These are phyloP conservation scores for Ilyonectria mors-panacis DNA, from an alignment of 2,329 filamentous ascomycete genomes.

Conservation along the genomic window DNA sequence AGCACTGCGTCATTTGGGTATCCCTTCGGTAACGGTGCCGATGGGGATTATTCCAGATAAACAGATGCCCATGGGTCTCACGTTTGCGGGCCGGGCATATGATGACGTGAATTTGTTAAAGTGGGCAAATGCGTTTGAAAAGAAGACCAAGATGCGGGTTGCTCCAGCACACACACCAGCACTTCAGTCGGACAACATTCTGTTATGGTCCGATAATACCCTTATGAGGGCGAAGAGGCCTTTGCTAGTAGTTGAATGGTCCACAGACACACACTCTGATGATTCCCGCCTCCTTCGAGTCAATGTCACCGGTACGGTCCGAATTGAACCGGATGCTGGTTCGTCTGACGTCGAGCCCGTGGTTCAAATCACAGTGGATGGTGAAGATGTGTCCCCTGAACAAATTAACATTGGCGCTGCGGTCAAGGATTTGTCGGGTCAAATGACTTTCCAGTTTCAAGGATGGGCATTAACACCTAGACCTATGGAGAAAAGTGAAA, in stretches of 20 bases:
- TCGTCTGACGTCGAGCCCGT: not conserved
- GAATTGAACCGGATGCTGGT: not conserved
- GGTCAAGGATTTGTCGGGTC: not conserved
- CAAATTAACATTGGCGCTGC: not conserved
- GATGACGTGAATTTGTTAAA: constrained; percentile 15
- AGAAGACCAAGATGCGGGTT: constrained; percentile 18
- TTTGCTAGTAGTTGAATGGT: not conserved
- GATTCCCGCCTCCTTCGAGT: not conserved
- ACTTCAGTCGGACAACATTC: constrained; percentile 18
- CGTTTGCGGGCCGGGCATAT: constrained; percentile 20
- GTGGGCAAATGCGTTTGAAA: constrained; percentile 34
- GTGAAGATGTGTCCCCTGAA: not conserved
- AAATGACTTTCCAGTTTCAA: constrained; percentile 2
- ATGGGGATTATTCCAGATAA: constrained; percentile 29
- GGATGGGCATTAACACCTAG: not conserved
- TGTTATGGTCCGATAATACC: not conserved
- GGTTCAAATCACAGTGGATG: not conserved
- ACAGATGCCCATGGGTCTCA: constrained; percentile 29
- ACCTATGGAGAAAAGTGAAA: constrained; percentile 20
- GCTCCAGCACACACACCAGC: constrained; percentile 27
- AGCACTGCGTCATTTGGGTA: constrained; percentile 27
- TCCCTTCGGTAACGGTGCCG: constrained; percentile 27
- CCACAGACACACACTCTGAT: not conserved
- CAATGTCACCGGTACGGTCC: not conserved
- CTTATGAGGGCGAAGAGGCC: not conserved